These are phyloP conservation scores for Hymenoscyphus fructigenus DNA, from an alignment of 2,329 filamentous ascomycete species.

Conservation along the genomic window DNA sequence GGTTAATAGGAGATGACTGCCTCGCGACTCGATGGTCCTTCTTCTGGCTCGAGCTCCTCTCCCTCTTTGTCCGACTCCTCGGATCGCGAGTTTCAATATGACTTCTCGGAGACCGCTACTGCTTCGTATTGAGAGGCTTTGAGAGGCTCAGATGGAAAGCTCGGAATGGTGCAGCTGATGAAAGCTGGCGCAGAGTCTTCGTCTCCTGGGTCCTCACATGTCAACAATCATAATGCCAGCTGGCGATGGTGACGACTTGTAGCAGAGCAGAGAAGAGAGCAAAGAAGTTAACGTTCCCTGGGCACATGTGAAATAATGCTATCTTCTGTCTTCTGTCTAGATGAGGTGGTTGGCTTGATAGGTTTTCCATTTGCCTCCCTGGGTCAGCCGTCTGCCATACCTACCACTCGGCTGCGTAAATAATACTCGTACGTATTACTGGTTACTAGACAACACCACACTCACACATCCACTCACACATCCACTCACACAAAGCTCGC, in stretches of 20 bases:
- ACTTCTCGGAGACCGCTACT: background rate
- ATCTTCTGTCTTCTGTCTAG: background rate
- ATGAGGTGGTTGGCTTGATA: background rate
- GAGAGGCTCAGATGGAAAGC: background rate
- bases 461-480: background rate
- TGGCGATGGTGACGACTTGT: background rate
- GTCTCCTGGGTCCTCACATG: background rate
- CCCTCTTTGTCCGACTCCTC: background rate
- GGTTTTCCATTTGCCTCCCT: background rate
- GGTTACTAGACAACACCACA: slow-evolving; percentile 1
- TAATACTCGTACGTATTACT: background rate
- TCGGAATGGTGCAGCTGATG: background rate
- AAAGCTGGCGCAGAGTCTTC: background rate
- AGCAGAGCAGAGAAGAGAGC: background rate
- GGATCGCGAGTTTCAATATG: slow-evolving; percentile 1
- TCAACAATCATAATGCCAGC: slow-evolving; percentile 1
- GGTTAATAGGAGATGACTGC: too few species aligned
- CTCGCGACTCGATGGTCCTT: background rate
- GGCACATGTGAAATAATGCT: background rate
- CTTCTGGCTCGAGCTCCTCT: background rate
- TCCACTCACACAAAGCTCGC: background rate
- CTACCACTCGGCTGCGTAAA: background rate
- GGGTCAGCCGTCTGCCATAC: background rate
- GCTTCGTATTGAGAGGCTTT: background rate
- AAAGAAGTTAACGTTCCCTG: background rate